Evolutionary conservation across 495 filamentous ascomycete genomes (phyloP), one percentile per base, ranked within the genome.

Genomic region (Margaritispora aquatica): DNA sequence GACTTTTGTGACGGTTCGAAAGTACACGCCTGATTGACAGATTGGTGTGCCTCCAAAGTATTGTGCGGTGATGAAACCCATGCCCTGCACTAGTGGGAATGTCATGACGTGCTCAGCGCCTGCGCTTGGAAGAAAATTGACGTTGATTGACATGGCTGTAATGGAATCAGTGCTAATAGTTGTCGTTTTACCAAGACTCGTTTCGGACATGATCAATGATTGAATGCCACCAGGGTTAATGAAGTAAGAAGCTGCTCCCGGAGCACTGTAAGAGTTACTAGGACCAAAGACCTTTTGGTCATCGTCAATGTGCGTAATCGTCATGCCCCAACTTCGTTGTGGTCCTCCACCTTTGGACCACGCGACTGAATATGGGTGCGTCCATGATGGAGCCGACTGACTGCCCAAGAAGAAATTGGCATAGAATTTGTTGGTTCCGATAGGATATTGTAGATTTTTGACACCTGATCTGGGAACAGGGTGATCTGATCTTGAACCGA

Each of bases 381-480:
- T 88, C 77, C 88, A 97, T 0, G 84, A 80, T 1, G 85, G 77
- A 36, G 81, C 79, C 2, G 74, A 80, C 70, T 96, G 92, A 49
- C 71, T 80, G 2, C 86, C 90, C 1, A 97, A 74, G 66, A 93
- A 94, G 62, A 96, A 84, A 51, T 95, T 96, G 54, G 84, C 84
- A 66, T 96, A 96, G 71, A 96, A 98, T 65, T 96, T 97, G 68
- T 97, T 95, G 13, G 92, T 94, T 52, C 81, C 74, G 61, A 89
- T 78, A 0, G 87, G 88, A 1, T 65, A 70, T 1, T 72, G 69
- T 20, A 81, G 73, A 55, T 74, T 41, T 57, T 75, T 74, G 24
- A n/a, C n/a, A n/a, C 71, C 74, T 17, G 69, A 62, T 17, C 74
- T 68, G 23, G 71, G 65, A 13, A 75, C 69, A 0, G 76, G 76